A percentile compares a stretch with the other conserved stretches of the same genome.
Conservation (phyloP, 495 filamentous ascomycete genomes). For the Penicillium arizonense region DNA sequence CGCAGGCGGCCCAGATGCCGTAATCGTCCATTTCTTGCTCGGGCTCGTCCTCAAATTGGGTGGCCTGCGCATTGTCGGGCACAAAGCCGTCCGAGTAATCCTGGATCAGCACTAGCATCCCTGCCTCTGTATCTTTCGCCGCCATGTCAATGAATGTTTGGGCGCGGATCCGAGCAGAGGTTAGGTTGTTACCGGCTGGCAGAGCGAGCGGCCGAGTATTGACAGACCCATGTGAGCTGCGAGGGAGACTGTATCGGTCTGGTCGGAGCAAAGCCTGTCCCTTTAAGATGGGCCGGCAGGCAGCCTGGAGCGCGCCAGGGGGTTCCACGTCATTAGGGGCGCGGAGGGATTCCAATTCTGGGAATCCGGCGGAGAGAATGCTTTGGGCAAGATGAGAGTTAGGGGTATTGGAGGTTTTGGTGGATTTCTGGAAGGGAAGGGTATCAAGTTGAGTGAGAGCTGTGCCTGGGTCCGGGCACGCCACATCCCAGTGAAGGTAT, state of each 20-base stretch:
- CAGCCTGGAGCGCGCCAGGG: slow-evolving; percentile 63
- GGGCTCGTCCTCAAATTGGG: slow-evolving; percentile 32
- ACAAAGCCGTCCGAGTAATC: slow-evolving; percentile 43
- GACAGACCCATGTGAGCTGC: slow-evolving; percentile 48
- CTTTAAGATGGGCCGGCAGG: slow-evolving; percentile 60
- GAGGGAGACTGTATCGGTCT: slow-evolving; percentile 48
- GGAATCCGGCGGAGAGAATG: slow-evolving; percentile 70
- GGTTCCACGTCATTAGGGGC: slow-evolving; percentile 71
- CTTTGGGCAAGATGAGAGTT: slow-evolving; percentile 71
- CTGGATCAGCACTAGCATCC: slow-evolving; percentile 42
- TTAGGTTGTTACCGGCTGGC: slow-evolving; percentile 46
- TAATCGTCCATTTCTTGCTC: slow-evolving; percentile 40
- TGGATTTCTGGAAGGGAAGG: slow-evolving; percentile 36
- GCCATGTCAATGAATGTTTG: slow-evolving; percentile 52
- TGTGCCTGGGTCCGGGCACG: slow-evolving; percentile 43
- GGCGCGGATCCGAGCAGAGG: slow-evolving; percentile 46
- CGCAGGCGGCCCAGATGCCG: slow-evolving; percentile 30
- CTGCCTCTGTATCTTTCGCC: slow-evolving; percentile 40
- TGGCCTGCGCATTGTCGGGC: slow-evolving; percentile 36
- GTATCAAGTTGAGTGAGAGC: slow-evolving; percentile 41
- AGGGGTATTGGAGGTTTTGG: slow-evolving; percentile 46
- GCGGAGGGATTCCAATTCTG: slow-evolving; percentile 63
- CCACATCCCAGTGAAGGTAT: slow-evolving; percentile 81
- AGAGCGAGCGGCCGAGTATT: slow-evolving; percentile 41
- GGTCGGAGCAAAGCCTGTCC: slow-evolving; percentile 48